Base-by-base conservation (phyloP, 305 asterid genomes). In the Withania somnifera region DNA sequence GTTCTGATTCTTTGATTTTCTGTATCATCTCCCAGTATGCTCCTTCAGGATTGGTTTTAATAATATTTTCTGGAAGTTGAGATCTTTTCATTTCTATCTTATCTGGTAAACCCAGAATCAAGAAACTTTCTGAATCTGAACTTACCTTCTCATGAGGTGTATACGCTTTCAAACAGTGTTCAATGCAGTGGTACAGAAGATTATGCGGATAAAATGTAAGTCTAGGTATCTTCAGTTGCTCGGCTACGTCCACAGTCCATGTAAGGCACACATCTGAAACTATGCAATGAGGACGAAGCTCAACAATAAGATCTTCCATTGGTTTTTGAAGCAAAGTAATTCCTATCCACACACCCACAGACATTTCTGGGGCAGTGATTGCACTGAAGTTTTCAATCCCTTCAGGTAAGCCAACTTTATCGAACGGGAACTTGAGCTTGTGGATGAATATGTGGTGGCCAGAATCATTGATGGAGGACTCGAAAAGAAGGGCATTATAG, bases 261-360 rank as follows among this genome's bases (percentile, higher is more conserved):
- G 91, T 91, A 20, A 85, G 83, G 63, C 88, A 86, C 84, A 84
- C 47, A 52, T 91, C 93, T 3, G 94, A 87, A n/a, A 91, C 79
- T 2, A 92, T 83, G 67, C 88, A 84, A 63, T 87, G 57, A 0
- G 94, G 92, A 7, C 76, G 67, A 61, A 28, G 61, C 45, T 86
- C 87, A 42, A 52, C 20, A 0, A 92, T 17, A 40, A 92, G 88
- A 19, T 87, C 64, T 57, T 89, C 94, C 6, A 92, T 83, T 0
- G 87, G 88, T 54, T 86, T 80, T 71, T 78, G 90, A 66, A 92
- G 84, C 47, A 87, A n/a, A 5, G 40, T 3, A 6, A 80, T 13
- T 13, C 88, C 93, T 15, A 53, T 30, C 14, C 75, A 0, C 34
- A 90, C 89, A 4, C 71, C 73, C 11, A 77, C 14, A 17, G 58